A percentile compares a stretch with the other conserved stretches of the same genome.
Evolutionary conservation across 305 asterid species (phyloP).

Genomic region (Fraxinus greggii): DNA sequence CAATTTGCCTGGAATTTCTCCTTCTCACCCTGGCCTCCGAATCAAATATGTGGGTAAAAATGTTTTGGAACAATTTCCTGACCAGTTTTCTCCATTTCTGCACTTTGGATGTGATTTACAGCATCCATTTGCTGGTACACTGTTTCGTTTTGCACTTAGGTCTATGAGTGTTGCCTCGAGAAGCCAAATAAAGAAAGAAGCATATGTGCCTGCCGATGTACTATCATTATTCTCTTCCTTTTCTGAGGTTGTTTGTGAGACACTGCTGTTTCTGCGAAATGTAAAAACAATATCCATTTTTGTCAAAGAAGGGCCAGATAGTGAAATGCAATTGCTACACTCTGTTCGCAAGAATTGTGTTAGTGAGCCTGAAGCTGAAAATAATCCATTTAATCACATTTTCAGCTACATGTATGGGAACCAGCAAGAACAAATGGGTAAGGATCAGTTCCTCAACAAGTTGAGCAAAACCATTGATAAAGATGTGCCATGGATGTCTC

Average conservation of each 20-base stretch:
- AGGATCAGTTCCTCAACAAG: constrained; percentile 68
- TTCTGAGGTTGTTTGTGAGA: constrained; percentile 76
- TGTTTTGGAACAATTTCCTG: constrained; percentile 91
- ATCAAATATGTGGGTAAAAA: constrained; percentile 77
- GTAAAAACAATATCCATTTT: constrained; percentile 78
- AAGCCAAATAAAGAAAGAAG: constrained; percentile 93
- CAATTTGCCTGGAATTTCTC: constrained; percentile 94
- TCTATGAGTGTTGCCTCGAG: constrained; percentile 71
- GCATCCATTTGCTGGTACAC: constrained; percentile 83
- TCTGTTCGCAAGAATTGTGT: constrained; percentile 63
- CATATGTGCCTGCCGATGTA: constrained; percentile 75
- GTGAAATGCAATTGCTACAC: constrained; percentile 87
- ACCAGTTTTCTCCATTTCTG: constrained; percentile 92
- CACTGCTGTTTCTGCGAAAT: constrained; percentile 79
- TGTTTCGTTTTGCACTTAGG: constrained; percentile 93
- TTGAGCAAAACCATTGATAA: constrained; percentile 54
- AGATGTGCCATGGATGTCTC: constrained; percentile 81
- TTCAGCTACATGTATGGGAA: constrained; percentile 64
- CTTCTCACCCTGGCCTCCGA: constrained; percentile 93
- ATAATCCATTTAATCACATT: constrained; percentile 59
- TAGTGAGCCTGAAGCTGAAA: constrained; percentile 61
- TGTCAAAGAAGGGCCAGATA: constrained; percentile 75
- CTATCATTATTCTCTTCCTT: constrained; percentile 78
- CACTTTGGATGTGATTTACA: constrained; percentile 94
- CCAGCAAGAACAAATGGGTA: constrained; percentile 53